Percentiles rank a stretch among this genome's conserved stretches.
Evolutionary conservation across 768 basidiomycete species (phyloP).

Genomic region (Boletus speciosus): DNA sequence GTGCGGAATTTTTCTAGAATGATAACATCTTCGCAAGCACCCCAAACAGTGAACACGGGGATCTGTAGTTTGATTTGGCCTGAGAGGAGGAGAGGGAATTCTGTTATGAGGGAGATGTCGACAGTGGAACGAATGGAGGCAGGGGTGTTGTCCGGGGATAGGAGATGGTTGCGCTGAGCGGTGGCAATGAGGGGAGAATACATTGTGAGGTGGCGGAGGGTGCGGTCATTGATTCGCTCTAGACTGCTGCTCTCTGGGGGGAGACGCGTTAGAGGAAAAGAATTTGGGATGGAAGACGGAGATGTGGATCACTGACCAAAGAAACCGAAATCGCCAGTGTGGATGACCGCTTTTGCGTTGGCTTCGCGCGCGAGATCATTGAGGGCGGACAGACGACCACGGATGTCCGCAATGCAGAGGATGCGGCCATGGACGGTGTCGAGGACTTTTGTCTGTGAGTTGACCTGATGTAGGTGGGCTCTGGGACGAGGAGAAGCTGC

Average conservation of each 20-base stretch:
- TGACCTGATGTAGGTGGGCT: constrained; percentile 46
- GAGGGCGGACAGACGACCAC: constrained; percentile 81
- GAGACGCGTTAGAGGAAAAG: constrained; percentile 16
- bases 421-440: constrained; percentile 82
- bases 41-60: constrained; percentile 96
- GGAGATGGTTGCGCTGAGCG: constrained; percentile 76
- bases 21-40: constrained; percentile 93
- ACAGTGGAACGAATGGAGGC: constrained; percentile 68
- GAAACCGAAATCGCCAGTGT: constrained; percentile 99
- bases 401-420: constrained; percentile 92
- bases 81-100: constrained; percentile 88
- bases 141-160: constrained; percentile 67
- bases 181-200: constrained; percentile 91
- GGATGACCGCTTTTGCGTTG: constrained; percentile 89
- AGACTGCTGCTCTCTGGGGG: constrained; percentile 69
- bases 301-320: constrained; percentile 56
- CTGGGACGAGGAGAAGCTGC: constrained; percentile 54
- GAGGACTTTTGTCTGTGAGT: constrained; percentile 76
- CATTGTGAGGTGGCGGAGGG: constrained; percentile 91
- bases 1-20: constrained; percentile 92
- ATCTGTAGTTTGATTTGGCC: constrained; percentile 89
- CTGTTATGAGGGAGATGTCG: constrained; percentile 79
- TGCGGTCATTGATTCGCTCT: constrained; percentile 90
- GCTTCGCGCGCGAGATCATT: constrained; percentile 88
- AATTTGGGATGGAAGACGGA: background rate